Percentiles rank a stretch among this genome's conserved stretches.
Evolutionary conservation across 73 alveolate species (phyloP).

Genomic region (Paramecium bursaria): DNA sequence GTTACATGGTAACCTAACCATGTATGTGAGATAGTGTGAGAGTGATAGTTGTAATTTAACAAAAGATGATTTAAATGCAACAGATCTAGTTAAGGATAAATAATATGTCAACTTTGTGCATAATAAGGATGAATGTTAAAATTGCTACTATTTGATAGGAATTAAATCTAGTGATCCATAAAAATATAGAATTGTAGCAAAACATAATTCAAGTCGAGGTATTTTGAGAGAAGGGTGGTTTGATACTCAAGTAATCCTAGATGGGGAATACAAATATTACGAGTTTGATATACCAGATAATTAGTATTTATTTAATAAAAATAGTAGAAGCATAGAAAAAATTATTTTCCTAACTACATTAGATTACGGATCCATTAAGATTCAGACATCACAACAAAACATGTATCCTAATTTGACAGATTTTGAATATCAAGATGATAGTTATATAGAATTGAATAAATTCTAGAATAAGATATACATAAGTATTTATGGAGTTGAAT

Average conservation of each 20-base stretch:
- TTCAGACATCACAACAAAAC: background rate
- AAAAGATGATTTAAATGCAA: background rate
- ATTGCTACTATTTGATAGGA: slow-evolving; percentile 26
- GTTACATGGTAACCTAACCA: background rate
- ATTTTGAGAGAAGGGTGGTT: slow-evolving; percentile 26
- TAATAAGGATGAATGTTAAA: background rate
- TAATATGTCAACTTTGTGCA: background rate
- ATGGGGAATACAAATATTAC: slow-evolving; percentile 13
- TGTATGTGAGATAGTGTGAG: background rate
- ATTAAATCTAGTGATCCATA: background rate
- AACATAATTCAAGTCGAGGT: slow-evolving; percentile 1
- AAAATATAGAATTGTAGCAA: slow-evolving; percentile 5
- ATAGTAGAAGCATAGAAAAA: background rate
- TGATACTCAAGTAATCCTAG: background rate
- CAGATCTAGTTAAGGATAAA: background rate
- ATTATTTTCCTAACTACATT: background rate
- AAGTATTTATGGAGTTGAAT: slow-evolving; percentile 15
- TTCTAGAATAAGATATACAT: background rate
- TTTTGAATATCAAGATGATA: background rate
- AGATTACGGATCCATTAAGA: slow-evolving; percentile 25
- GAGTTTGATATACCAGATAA: slow-evolving; percentile 10
- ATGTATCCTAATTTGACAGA: background rate
- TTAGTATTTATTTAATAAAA: background rate
- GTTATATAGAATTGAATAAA: background rate
- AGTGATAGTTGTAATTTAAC: slow-evolving; percentile 7